Evolutionary conservation across 345 rosid genomes (phyloP).

Genomic region (Schrenkiella parvula): DNA sequence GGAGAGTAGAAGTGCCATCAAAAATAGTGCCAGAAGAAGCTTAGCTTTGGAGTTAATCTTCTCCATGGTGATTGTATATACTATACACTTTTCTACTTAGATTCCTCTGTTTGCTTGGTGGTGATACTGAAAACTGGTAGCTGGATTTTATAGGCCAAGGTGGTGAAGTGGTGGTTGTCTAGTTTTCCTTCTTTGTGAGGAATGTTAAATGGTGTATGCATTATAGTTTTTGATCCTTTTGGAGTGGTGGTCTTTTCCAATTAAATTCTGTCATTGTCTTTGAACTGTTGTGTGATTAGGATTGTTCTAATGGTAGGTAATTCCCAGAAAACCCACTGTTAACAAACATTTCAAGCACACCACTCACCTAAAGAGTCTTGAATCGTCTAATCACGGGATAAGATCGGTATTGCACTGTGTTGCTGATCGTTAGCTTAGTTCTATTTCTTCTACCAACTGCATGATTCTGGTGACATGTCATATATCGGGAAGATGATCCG

Average conservation of each 20-base stretch:
- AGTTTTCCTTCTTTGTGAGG: background rate
- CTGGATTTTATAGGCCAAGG: slow-evolving; percentile 12
- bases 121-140: background rate
- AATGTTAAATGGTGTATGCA: background rate
- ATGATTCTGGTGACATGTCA: too few relatives aligned
- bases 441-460: background rate
- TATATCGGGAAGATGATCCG: too few relatives aligned
- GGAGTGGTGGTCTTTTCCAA: background rate
- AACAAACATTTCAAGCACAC: background rate
- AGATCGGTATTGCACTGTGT: background rate
- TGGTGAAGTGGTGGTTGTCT: slow-evolving; percentile 3
- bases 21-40: background rate
- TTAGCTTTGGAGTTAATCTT: background rate
- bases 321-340: background rate
- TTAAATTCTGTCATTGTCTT: background rate
- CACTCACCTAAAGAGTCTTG: background rate
- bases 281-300: background rate
- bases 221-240: background rate
- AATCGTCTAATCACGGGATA: background rate
- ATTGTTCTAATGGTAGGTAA: background rate
- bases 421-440: background rate
- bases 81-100: background rate
- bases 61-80: background rate
- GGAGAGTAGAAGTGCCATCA: slow-evolving; percentile 9
- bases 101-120: background rate